phyloP scores from a whole-genome alignment of 2,329 filamentous ascomycete genomes.

The Diaporthe citrichinensis region DNA sequence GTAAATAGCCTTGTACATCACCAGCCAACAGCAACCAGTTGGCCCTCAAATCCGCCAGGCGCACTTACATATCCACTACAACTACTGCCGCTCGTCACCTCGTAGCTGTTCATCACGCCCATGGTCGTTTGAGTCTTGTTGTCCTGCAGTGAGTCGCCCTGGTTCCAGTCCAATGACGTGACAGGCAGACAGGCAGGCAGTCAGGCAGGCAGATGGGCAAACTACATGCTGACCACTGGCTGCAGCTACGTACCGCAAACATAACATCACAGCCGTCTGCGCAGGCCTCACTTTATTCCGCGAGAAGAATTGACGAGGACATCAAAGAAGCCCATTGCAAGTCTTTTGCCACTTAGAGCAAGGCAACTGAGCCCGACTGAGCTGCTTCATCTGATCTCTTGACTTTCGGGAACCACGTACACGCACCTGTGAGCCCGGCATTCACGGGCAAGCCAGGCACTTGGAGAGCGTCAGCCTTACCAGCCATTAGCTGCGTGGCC shows the following conservation, averaged over 20 bases:
- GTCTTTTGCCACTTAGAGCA: neutral
- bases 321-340: neutral
- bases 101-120: neutral
- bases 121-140: neutral
- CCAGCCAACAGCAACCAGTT: neutral
- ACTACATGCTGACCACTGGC: neutral
- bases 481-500: neutral
- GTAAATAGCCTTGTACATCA: slow-evolving; percentile 37
- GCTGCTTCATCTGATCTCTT: slow-evolving; percentile 22
- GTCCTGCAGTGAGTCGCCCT: slow-evolving; percentile 23
- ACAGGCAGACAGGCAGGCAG: neutral
- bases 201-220: neutral
- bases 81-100: neutral
- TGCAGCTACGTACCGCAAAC: slow-evolving; percentile 3
- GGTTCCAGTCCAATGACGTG: neutral
- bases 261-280: neutral
- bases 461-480: slow-evolving; percentile 30
- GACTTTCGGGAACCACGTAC: slow-evolving; percentile 13
- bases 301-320: slow-evolving; percentile 2
- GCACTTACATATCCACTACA: slow-evolving; percentile 20
- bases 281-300: slow-evolving; percentile 1
- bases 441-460: slow-evolving; percentile 16
- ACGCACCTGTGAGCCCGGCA: slow-evolving; percentile 12
- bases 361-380: neutral
- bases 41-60: neutral